Base-by-base conservation (phyloP, 805 yeast genomes). In the Blastobotrys americana region DNA sequence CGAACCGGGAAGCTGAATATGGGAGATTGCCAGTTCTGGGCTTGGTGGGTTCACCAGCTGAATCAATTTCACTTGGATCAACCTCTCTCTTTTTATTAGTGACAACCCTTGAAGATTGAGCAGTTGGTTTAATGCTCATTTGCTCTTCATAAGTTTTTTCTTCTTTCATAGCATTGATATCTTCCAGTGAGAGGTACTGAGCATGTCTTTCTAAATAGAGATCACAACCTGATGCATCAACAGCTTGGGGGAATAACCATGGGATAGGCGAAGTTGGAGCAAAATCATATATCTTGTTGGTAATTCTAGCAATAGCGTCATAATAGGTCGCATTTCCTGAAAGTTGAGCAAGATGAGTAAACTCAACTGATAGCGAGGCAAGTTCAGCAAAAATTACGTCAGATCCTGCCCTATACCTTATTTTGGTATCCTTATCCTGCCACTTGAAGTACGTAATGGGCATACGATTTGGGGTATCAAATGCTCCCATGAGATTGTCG, bases 381-480 rank as follows among this genome's bases (percentile, higher is more conserved):
- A 76, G 54, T 42, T 73, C 77, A 1, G 80, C 73, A 4, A 71
- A 51, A 4, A 67, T 64, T 10, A 56, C 44, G 28, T 44, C 47
- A 23, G 52, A 47, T 3, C 63, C 61, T 10, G 68, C 64, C 8
- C 65, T 55, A 10, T 47, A 46, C 23, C 47, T 51, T 18, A 39
- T 31, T 33, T 38, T 44, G n/a, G 51, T 33, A 16, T 45, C 54
- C 43, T 38, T 37, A 21, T 54, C 60, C 21, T 60, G 57, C 72
- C 78, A 74, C 10, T 65, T 60, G 51, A 65, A 76, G 43, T 63
- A 67, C 17, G 73, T 52, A 6, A 72, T 45, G 2, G 83, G 83
- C 63, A 78, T 64, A 37, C 73, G 63, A 50, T 76, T 76, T 13
- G 80, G 80, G 0, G 82, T 76, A 50, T 78, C 82, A 52, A 76